Base-by-base conservation (phyloP, 129 eudicot genomes). In the Pittosporum tobira region DNA sequence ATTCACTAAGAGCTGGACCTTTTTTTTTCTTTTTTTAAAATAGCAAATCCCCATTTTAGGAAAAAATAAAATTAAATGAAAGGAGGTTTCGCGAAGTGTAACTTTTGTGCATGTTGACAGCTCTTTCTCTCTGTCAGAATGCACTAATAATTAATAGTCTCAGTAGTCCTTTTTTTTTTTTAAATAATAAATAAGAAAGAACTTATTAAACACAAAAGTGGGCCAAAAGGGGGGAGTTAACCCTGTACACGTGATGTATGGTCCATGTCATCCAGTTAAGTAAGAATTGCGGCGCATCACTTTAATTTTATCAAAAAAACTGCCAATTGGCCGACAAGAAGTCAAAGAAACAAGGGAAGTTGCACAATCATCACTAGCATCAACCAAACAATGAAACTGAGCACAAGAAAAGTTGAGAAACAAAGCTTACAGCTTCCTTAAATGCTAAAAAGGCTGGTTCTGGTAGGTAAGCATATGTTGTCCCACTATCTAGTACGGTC, bases 401-500 rank as follows among this genome's bases (percentile, higher is more conserved):
- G 31, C 23, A 27, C 50, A 40, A 18, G 38, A 48, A 37, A 22
- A 53, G 6, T 48, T 25, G 18, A 46, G 18, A 51, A 71, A 23
- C 18, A 51, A 49, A 56, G 60, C 96, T 81, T 87, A 93, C 99
- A 36, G 96, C 91, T 64, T 75, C 65, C 62, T 81, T 93, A 61
- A 93, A 87, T 18, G 96, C 96, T 62, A 24, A 66, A 79, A 83
- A 93, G 46, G 88, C 99, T 47, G 80, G 84, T 76, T 93, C 86
- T n/a, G 99, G 99, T 40, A 93, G 61, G 67, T 87, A 93, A 15
- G 93, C 94, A 73, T 93, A 87, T 7, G 96, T 93, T 22, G 96
- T 93, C 65, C 99, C 96, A 61, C 94, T 87, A 68, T 87, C 96
- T 14, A 87, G 71, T 18, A 87, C 86, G 4, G 91, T 81, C 65